Percentiles rank a stretch among this genome's conserved stretches.
Evolutionary conservation across 2,329 filamentous ascomycete genomes (phyloP).

Genomic region (Scedosporium apiospermum): DNA sequence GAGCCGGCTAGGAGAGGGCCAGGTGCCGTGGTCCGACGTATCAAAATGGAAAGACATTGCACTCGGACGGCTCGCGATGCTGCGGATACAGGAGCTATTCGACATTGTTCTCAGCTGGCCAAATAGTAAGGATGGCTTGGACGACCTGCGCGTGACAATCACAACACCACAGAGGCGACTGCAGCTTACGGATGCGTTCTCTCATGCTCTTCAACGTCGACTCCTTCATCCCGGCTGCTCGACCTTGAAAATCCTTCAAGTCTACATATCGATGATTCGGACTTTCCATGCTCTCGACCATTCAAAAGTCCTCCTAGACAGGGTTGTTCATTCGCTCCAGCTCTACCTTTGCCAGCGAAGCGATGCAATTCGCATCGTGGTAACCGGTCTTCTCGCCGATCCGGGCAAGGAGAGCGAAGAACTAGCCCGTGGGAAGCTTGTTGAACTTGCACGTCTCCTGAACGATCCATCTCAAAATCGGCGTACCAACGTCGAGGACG

Average conservation of each 20-base stretch:
- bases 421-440: conserved; percentile 40
- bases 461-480: conserved; percentile 48
- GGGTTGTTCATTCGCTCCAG: conserved; percentile 63
- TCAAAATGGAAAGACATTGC: conserved; percentile 64
- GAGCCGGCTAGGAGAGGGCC: conserved; percentile 30
- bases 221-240: conserved; percentile 68
- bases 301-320: conserved; percentile 66
- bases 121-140: conserved; percentile 57
- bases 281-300: conserved; percentile 68
- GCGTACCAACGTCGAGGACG: conserved; percentile 45
- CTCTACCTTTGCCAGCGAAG: conserved; percentile 68
- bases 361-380: conserved; percentile 69
- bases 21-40: conserved; percentile 45
- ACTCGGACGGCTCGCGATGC: conserved; percentile 55
- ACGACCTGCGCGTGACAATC: conserved; percentile 63
- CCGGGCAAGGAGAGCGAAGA: conserved; percentile 33
- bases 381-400: conserved; percentile 61
- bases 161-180: conserved; percentile 59
- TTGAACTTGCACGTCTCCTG: conserved; percentile 59
- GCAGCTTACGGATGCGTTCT: conserved; percentile 61
- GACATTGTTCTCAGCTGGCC: conserved; percentile 74
- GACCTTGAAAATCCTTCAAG: conserved; percentile 64
- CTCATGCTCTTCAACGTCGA: conserved; percentile 52
- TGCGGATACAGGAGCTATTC: conserved; percentile 64
- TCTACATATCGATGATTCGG: conserved; percentile 71